phyloP scores from a whole-genome alignment of 306 rosid species.

The Canavalia ensiformis region DNA sequence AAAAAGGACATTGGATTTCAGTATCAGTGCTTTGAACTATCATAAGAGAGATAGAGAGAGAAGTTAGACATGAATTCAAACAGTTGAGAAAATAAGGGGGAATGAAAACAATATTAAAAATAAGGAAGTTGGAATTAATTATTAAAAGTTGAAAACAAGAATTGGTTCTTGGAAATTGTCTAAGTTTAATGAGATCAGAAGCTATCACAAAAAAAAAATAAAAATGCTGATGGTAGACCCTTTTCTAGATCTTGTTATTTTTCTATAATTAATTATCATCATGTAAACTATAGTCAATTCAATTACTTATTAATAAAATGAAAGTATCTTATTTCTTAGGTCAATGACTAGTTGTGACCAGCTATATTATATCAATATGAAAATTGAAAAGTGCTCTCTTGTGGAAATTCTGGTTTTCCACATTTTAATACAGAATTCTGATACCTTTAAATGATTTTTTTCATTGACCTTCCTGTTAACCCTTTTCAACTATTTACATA shows the following conservation, averaged over 20 bases:
- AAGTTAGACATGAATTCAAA: background rate
- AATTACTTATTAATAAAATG: conserved; percentile 7
- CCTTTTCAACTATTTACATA: conserved; percentile 14
- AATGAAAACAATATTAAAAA: background rate
- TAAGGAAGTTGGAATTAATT: background rate
- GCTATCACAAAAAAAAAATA: background rate
- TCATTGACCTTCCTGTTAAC: conserved; percentile 1
- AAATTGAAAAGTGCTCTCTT: background rate
- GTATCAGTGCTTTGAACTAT: background rate
- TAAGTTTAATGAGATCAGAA: conserved; percentile 5
- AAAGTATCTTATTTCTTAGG: background rate
- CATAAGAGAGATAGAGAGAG: background rate
- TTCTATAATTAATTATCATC: background rate
- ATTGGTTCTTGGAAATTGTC: background rate
- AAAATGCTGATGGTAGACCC: conserved; percentile 1
- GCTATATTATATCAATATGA: background rate
- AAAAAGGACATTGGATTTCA: background rate
- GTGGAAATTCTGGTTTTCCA: conserved; percentile 9
- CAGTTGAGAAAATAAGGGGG: background rate
- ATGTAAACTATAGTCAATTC: conserved; percentile 15
- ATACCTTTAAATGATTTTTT: background rate
- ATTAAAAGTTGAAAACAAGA: background rate
- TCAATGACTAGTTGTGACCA: conserved; percentile 13
- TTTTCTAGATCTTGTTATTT: conserved; percentile 17
- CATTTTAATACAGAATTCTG: background rate